Evolutionary conservation across 2,329 filamentous ascomycete genomes (phyloP).

Genomic region (Aspergillus thermomutatus): DNA sequence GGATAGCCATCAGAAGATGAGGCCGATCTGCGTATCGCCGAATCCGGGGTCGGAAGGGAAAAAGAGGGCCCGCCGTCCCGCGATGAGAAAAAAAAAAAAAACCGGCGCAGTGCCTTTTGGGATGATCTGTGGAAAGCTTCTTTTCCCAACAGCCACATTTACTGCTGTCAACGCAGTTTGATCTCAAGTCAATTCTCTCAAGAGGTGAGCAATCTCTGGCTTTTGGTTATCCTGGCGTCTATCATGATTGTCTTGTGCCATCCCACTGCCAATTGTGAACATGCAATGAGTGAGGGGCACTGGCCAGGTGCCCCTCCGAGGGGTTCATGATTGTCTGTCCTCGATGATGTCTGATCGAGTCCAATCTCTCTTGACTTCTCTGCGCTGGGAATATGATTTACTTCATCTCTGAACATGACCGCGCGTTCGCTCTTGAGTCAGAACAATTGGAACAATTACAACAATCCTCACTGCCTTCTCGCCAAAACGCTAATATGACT

Average conservation of each 20-base stretch:
- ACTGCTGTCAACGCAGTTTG: slow-evolving; percentile 7
- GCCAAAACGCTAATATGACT: not conserved
- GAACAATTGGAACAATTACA: not conserved
- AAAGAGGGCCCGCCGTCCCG: slow-evolving; percentile 17
- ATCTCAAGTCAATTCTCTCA: slow-evolving; percentile 13
- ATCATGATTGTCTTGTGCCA: not conserved
- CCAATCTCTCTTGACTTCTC: not conserved
- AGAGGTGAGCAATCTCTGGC: slow-evolving; percentile 13
- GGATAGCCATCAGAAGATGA: not conserved
- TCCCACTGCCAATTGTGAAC: not conserved
- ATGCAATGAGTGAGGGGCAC: slow-evolving; percentile 9
- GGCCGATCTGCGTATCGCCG: slow-evolving; percentile 2
- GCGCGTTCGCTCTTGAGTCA: not conserved
- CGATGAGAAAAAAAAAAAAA: slow-evolving; percentile 12
- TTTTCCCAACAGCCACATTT: not conserved
- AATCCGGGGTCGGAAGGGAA: slow-evolving; percentile 19
- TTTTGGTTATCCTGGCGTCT: not conserved
- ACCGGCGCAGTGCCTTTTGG: not conserved
- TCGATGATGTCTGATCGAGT: not conserved
- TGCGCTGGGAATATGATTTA: not conserved
- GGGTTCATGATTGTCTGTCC: not conserved
- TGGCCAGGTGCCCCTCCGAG: slow-evolving; percentile 2
- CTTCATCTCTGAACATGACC: not conserved
- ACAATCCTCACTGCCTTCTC: not conserved
- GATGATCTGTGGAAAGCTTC: not conserved